Evolutionary conservation across 306 rosid genomes (phyloP), one percentile per base, ranked within the genome.

Genomic region (Cicer yamashitae): DNA sequence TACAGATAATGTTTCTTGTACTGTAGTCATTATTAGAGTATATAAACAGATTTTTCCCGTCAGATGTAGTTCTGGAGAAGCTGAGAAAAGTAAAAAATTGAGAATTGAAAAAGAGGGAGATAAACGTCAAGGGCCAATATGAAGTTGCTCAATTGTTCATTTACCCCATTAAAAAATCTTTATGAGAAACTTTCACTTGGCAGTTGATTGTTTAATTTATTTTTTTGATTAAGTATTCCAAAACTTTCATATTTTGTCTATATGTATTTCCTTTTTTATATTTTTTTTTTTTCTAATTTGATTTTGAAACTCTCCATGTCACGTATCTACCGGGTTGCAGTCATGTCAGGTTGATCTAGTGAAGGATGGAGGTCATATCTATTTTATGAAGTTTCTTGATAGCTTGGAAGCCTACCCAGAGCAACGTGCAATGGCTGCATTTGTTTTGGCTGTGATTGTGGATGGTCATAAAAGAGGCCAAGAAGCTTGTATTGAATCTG

Each of bases 381-480:
- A 96, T 84, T 96, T 96, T 87, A 90, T 96, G 73, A 89, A 90
- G 83, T 92, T 92, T 84, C 99, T 96, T 85, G 99, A 96, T 84
- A 92, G 96, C 83, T 76, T 75, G 84, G 99, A 96, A 82, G 97
- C 96, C 63, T 92, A 46, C 82, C 97, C 98, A 38, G 97, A 96
- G 77, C 97, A 92, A 75, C 96, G 94, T 54, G 99, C 99, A 75
- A 92, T 92, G 99, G 97, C 99, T 78, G 99, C 99, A 38, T 96
- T 92, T 82, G 97, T 96, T 81, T 87, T 96, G 84, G 99, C 99
- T 44, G 98, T 92, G 65, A 96, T 92, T 77, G 97, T 96, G 74
- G 99, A 96, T 81, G 96, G 94, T 51, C 97, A 96, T 85, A 85
- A 90, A 75, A 87, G 93, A 40, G 99, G 99, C 61, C 98, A 96